Base-by-base conservation (phyloP, 73 alveolate genomes). In the Tetrahymena thermophila region DNA sequence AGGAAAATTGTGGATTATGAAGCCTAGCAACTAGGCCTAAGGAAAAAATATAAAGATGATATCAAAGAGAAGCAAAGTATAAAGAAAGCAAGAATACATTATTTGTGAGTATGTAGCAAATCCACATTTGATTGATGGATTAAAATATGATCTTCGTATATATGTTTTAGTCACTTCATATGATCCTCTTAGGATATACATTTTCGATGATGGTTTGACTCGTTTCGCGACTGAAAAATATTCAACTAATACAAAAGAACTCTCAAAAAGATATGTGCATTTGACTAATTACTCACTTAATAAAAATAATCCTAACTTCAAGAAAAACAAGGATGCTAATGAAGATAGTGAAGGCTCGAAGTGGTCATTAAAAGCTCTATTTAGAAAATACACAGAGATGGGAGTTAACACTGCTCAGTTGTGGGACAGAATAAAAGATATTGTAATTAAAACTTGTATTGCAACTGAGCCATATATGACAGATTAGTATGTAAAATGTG, bases 11-110 rank as follows among this genome's bases (percentile, higher is more conserved):
- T 98, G 99, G 98, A 99, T 99, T 23, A 96, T 97, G 35, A 99
- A 99, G 85, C 99, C 99, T 14, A 98, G 98, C 31, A 98, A 99
- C 58, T 96, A 97, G 85, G 97, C 99, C 37, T 97, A 99, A 94
- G 99, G 99, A 16, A 97, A 99, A 94, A 99, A 99, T 3, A 98
- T 99, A 38, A 97, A 96, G 43, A 96, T 99, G 94, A 84, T 99
- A 7, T 96, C 96, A 35, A 97, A 96, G 94, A 98, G 96, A 94
- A 96, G 98, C 23, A 98, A 96, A 95, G 96, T 97, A 9, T 94
- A 94, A 85, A 89, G 84, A 85, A 97, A 94, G 35, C 56, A 94
- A 35, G 95, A 93, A 84, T 84, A 85, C 50, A 93, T 98, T 84
- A 97, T 98, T 17, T 96, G 97, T 94, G 96, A 97, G 38, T 98